These are phyloP conservation scores for Epichloe aotearoae DNA, from an alignment of 2,329 filamentous ascomycete genomes.

Conservation along the genomic window DNA sequence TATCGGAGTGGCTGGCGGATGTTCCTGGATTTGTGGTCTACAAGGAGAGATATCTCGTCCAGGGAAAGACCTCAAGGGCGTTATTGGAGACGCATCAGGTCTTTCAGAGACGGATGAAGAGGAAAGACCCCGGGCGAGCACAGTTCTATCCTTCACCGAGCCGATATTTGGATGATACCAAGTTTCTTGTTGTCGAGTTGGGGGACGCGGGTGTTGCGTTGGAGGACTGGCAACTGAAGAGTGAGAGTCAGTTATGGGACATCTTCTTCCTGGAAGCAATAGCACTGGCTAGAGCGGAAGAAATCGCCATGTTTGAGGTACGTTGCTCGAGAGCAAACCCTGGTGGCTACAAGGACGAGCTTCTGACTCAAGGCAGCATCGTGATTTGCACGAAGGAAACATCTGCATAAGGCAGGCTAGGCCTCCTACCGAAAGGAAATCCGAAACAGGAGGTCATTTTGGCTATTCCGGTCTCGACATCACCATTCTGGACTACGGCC, in stretches of 20 bases:
- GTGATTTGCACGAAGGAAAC: constrained; percentile 53
- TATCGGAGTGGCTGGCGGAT: constrained; percentile 50
- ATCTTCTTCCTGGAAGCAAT: constrained; percentile 48
- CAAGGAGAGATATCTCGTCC: constrained; percentile 49
- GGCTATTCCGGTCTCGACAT: constrained; percentile 49
- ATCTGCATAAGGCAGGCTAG: constrained; percentile 39
- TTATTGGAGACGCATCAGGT: constrained; percentile 46
- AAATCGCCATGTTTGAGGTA: constrained; percentile 46
- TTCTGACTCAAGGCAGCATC: constrained; percentile 31
- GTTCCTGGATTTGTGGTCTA: constrained; percentile 53
- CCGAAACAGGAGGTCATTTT: constrained; percentile 27
- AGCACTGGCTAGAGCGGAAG: constrained; percentile 46
- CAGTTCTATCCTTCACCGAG: constrained; percentile 52
- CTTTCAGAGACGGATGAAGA: constrained; percentile 41
- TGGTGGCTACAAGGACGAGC: neutral
- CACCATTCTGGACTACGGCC: constrained; percentile 52
- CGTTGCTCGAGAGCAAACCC: constrained; percentile 4
- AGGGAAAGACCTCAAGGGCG: constrained; percentile 38
- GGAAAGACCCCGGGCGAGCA: constrained; percentile 39
- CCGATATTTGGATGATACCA: constrained; percentile 42
- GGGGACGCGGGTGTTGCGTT: constrained; percentile 48
- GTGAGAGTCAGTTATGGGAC: constrained; percentile 45
- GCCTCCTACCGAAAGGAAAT: constrained; percentile 18
- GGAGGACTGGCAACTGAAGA: constrained; percentile 41
- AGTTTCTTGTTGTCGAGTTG: constrained; percentile 48